Evolutionary conservation across 768 basidiomycete genomes (phyloP), one percentile per base, ranked within the genome.

Genomic region (Dictyophora rubrovolvata): DNA sequence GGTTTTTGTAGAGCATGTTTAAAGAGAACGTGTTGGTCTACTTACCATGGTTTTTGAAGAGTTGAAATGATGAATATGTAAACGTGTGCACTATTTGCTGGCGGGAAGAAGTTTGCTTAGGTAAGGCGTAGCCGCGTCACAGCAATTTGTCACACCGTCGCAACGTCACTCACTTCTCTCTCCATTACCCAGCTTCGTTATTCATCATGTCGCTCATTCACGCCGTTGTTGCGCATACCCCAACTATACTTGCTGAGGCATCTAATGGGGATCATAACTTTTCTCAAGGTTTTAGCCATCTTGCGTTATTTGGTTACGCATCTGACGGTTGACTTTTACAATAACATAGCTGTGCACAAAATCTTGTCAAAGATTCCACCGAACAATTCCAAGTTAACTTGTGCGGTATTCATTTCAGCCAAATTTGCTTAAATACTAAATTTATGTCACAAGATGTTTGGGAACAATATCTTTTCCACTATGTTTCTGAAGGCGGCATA

Each of bases 341-440:
- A 28, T 28, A 3, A 28, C 18, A 50, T 64, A 90, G 90, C 90
- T 17, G 87, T 86, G 1, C 83, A 90, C 66, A 91, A 86, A 0
- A 96, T 98, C 63, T 77, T 99, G 37, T 86, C 86, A 50, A 95
- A 94, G 78, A 97, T 99, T 68, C 93, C 95, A 1, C 93, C 91
- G 3, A 92, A 92, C 68, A 83, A 88, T 69, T 82, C 79, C 71
- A 83, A 77, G 63, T 69, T 73, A 49, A 73, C 73, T 34, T 73
- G 69, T 73, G 20, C 62, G 67, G 65, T 4, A 37, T 14, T 35
- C 22, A 57, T 20, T 28, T 36, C 48, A 48, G 33, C 36, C 34
- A 8, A 34, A 10, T 56, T 28, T 20, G 49, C 34, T 33, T 28
- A 33, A 22, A 16, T 23, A 14, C 55, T 52, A 56, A 68, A 74